Conservation (phyloP, 1,139 yeast species). For the Suhomyces atakaporum region DNA sequence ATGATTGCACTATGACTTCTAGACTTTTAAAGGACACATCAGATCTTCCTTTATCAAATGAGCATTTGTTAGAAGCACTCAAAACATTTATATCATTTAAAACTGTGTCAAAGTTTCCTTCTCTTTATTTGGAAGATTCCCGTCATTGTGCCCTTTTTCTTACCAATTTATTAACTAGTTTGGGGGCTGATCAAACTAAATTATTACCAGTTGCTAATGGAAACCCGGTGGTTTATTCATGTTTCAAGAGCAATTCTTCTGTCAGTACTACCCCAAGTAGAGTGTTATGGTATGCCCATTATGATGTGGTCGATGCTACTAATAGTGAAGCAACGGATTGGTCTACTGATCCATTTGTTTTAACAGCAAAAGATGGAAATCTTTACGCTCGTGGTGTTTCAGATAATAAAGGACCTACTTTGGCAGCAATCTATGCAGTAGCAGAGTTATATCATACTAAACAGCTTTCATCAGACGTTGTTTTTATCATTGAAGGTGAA, state of each 20-base stretch:
- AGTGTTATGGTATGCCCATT: conserved; percentile 90
- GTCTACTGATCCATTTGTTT: conserved; percentile 75
- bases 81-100: conserved; percentile 63
- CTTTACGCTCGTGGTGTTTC: conserved; percentile 90
- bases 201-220: conserved; percentile 72
- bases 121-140: conserved; percentile 70
- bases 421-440: conserved; percentile 88
- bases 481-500: conserved; percentile 89
- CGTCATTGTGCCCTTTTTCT: conserved; percentile 84
- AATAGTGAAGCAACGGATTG: conserved; percentile 55
- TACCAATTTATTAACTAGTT: conserved; percentile 57
- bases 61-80: conserved; percentile 63
- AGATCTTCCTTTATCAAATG: conserved; percentile 47
- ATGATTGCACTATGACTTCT: neutral
- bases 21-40: neutral
- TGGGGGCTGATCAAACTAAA: conserved; percentile 73
- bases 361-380: conserved; percentile 81
- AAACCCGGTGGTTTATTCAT: conserved; percentile 82
- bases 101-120: conserved; percentile 77
- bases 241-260: conserved; percentile 52
- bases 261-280: conserved; percentile 27
- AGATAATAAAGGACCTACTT: conserved; percentile 91
- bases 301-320: conserved; percentile 77
- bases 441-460: conserved; percentile 63
- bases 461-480: conserved; percentile 67